Evolutionary conservation across 2,329 filamentous ascomycete species (phyloP).

Genomic region (Ophiosphaerella herpotricha): DNA sequence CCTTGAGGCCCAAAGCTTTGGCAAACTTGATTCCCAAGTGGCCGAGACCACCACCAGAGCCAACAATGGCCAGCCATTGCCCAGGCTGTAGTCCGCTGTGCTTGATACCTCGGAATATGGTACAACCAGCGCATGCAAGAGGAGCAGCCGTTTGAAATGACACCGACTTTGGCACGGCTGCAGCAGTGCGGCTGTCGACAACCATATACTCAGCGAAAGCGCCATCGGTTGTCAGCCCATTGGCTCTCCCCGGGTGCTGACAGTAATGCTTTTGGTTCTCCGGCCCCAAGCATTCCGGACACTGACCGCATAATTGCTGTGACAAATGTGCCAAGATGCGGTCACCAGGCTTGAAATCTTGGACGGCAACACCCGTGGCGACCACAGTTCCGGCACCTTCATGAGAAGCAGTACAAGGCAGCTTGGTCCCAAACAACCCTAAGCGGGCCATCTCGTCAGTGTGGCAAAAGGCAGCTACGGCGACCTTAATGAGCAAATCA

Average conservation of each 20-base stretch:
- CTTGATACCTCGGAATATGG: constrained; percentile 80
- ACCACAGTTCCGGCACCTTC: constrained; percentile 63
- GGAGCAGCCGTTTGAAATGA: constrained; percentile 29
- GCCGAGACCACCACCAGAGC: constrained; percentile 79
- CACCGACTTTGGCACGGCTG: constrained; percentile 23
- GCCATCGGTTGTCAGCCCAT: constrained; percentile 53
- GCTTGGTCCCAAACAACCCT: constrained; percentile 54
- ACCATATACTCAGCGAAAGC: constrained; percentile 52
- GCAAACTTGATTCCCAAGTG: constrained; percentile 81
- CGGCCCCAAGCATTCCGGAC: constrained; percentile 57
- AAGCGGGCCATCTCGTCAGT: constrained; percentile 62
- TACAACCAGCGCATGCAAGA: constrained; percentile 44
- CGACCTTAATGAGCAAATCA: constrained; percentile 65
- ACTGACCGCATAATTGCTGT: constrained; percentile 58
- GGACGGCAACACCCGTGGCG: constrained; percentile 50
- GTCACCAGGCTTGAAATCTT: constrained; percentile 55
- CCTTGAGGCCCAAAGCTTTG: constrained; percentile 79
- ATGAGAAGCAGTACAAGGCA: constrained; percentile 53
- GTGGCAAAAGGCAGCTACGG: constrained; percentile 65
- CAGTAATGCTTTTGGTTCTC: constrained; percentile 62
- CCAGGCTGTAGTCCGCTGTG: constrained; percentile 71
- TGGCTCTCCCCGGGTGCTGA: constrained; percentile 11
- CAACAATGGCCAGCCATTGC: constrained; percentile 77
- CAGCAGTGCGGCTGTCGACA: constrained; percentile 19
- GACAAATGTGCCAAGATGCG: constrained; percentile 62